Percentiles rank a stretch among this genome's conserved stretches.
Conservation (phyloP, 106 monocot species). For the Dendrobium catenatum region DNA sequence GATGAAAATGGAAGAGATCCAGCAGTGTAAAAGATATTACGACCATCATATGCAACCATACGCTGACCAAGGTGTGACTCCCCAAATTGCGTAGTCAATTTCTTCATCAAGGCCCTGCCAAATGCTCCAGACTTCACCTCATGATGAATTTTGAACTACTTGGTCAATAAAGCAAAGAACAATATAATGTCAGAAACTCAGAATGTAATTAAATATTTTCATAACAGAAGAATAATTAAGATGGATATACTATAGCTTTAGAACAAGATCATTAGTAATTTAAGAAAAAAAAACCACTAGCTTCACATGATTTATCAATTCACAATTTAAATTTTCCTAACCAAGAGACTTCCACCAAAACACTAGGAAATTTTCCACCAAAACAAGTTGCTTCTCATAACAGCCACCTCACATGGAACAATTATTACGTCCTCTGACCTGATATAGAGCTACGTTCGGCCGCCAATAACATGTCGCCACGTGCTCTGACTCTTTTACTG, state of each 20-base stretch:
- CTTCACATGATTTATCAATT: background rate
- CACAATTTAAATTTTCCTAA: background rate
- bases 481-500: too few species aligned
- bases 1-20: slow-evolving; percentile 45
- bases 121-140: slow-evolving; percentile 19
- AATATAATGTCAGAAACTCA: background rate
- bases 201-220: background rate
- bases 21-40: slow-evolving; percentile 46
- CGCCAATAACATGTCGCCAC: too few species aligned
- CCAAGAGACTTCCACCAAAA: too few species aligned
- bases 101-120: slow-evolving; percentile 21
- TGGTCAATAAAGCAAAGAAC: slow-evolving; percentile 6
- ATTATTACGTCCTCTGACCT: too few species aligned
- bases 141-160: slow-evolving; percentile 36
- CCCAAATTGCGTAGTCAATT: slow-evolving; percentile 23
- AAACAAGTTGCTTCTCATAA: too few species aligned
- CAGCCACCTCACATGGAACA: too few species aligned
- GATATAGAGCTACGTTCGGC: too few species aligned
- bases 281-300: background rate
- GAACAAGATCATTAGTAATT: background rate
- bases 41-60: slow-evolving; percentile 34
- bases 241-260: background rate
- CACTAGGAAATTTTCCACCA: too few species aligned
- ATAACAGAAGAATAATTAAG: background rate
- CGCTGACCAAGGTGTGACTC: slow-evolving; percentile 17